Conservation (phyloP, 176 grass and related monocot species). For the Eragrostis nindensis region DNA sequence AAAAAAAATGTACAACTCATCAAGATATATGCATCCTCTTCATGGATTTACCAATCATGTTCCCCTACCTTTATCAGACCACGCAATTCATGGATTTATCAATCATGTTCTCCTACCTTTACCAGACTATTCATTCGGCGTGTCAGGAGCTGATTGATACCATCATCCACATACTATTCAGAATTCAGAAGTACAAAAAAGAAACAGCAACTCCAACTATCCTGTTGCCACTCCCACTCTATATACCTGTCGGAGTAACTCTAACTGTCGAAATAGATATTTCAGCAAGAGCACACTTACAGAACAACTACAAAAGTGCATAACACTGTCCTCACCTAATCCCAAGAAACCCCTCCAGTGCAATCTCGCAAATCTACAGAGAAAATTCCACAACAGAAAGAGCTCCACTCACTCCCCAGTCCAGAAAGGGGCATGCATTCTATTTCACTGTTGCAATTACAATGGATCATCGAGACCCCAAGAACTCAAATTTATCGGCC, state of each 20-base stretch:
- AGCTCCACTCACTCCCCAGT: background rate
- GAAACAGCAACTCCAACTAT: constrained; percentile 3
- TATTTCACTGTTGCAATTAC: constrained; percentile 11
- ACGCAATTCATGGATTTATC: background rate
- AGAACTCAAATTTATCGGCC: background rate
- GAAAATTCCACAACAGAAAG: background rate
- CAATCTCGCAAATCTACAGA: background rate
- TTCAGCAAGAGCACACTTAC: constrained; percentile 10
- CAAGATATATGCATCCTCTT: background rate
- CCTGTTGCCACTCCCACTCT: background rate
- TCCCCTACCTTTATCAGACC: constrained; percentile 12
- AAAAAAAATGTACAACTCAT: constrained; percentile 2
- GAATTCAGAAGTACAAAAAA: background rate
- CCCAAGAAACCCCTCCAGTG: background rate
- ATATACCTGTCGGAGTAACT: background rate
- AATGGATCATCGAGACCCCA: background rate
- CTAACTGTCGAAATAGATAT: background rate
- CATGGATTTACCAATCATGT: background rate
- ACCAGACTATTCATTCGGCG: background rate
- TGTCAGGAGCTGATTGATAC: background rate
- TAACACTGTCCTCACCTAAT: background rate
- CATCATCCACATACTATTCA: constrained; percentile 22
- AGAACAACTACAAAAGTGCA: background rate
- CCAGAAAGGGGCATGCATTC: background rate
- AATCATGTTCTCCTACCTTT: constrained; percentile 14